These are phyloP conservation scores for Teunomyces cretensis DNA, from an alignment of 805 yeast genomes.

Conservation along the genomic window DNA sequence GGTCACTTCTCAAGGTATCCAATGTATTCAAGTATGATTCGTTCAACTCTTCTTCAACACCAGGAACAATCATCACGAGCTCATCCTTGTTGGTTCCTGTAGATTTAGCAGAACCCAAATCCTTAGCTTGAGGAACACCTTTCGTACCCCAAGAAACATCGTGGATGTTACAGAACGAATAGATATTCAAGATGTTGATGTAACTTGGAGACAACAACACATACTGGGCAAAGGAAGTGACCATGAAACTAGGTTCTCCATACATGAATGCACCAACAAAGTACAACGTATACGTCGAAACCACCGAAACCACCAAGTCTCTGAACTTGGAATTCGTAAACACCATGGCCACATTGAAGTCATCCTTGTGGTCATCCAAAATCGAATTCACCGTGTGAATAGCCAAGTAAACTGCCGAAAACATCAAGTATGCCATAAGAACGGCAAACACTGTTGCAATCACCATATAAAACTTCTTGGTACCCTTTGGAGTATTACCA, in stretches of 20 bases:
- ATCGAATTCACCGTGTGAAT: slow-evolving; percentile 66
- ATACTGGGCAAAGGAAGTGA: slow-evolving; percentile 84
- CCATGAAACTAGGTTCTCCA: slow-evolving; percentile 90
- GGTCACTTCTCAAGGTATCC: slow-evolving; percentile 48
- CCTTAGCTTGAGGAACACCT: slow-evolving; percentile 68
- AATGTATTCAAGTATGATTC: slow-evolving; percentile 65
- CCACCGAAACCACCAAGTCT: slow-evolving; percentile 82
- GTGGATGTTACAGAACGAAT: slow-evolving; percentile 94
- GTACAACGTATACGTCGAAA: slow-evolving; percentile 81
- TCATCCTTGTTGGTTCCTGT: slow-evolving; percentile 37
- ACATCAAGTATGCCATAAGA: slow-evolving; percentile 83
- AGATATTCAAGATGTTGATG: slow-evolving; percentile 86
- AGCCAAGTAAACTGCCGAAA: slow-evolving; percentile 81
- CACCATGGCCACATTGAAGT: slow-evolving; percentile 45
- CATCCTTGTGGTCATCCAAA: slow-evolving; percentile 40
- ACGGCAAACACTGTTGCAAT: slow-evolving; percentile 82
- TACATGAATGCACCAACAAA: slow-evolving; percentile 75
- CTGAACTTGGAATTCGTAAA: slow-evolving; percentile 73
- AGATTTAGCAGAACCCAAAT: slow-evolving; percentile 80
- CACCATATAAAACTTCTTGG: slow-evolving; percentile 70
- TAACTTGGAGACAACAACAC: slow-evolving; percentile 83
- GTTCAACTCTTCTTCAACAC: slow-evolving; percentile 74
- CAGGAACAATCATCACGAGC: slow-evolving; percentile 54
- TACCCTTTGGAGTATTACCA: slow-evolving; percentile 94
- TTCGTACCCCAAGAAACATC: slow-evolving; percentile 98